These are phyloP conservation scores for Monosporascus sp. DNA, from an alignment of 2,329 filamentous ascomycete genomes.

Conservation along the genomic window DNA sequence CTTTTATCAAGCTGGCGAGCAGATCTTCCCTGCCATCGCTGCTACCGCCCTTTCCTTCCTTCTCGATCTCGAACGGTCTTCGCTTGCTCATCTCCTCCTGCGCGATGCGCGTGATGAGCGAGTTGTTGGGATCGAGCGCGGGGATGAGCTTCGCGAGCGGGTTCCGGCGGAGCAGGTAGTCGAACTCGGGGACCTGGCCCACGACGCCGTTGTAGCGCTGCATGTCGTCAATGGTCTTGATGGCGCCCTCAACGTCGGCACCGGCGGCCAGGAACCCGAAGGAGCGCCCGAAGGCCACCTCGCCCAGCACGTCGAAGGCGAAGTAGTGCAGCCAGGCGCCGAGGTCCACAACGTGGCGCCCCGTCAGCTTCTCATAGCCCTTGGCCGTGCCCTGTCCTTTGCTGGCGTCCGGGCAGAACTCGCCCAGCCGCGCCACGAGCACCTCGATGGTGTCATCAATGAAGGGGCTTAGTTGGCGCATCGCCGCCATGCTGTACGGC, in stretches of 20 bases:
- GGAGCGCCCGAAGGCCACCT: slow-evolving; percentile 45
- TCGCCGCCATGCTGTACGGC: slow-evolving; percentile 47
- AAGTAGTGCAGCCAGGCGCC: slow-evolving; percentile 40
- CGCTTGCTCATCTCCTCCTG: slow-evolving; percentile 42
- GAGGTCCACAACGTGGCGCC: slow-evolving; percentile 33
- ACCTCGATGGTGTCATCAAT: slow-evolving; percentile 47
- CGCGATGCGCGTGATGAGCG: slow-evolving; percentile 47
- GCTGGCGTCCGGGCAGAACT: slow-evolving; percentile 24
- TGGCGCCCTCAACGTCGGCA: slow-evolving; percentile 43
- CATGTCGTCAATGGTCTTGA: slow-evolving; percentile 46
- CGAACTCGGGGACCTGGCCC: slow-evolving; percentile 45
- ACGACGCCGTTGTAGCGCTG: slow-evolving; percentile 49
- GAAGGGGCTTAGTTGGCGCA: slow-evolving; percentile 45
- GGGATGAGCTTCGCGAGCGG: slow-evolving; percentile 38
- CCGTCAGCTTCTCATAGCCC: neutral
- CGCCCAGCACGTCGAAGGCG: slow-evolving; percentile 45
- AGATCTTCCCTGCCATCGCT: slow-evolving; percentile 44
- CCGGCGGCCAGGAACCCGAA: slow-evolving; percentile 48
- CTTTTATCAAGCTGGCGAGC: slow-evolving; percentile 44
- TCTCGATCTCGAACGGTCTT: slow-evolving; percentile 40
- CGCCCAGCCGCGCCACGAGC: slow-evolving; percentile 36
- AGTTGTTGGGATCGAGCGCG: slow-evolving; percentile 36
- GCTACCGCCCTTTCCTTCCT: slow-evolving; percentile 32
- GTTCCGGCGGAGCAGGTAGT: slow-evolving; percentile 42
- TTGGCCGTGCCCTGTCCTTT: neutral